phyloP scores from a whole-genome alignment of 1,139 yeast species.

The Yamadazyma kanchanaburiensis region DNA sequence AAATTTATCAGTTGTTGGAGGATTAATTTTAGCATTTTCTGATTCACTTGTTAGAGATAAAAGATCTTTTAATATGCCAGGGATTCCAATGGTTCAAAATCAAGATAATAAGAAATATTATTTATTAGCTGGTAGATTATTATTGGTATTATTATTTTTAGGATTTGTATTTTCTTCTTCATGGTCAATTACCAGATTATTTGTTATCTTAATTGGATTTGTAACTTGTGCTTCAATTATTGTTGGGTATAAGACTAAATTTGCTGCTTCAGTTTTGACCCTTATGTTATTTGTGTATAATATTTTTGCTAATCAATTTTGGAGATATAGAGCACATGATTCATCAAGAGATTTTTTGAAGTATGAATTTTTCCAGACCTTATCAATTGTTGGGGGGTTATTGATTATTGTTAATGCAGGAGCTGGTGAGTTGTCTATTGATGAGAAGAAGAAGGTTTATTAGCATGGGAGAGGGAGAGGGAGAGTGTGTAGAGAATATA shows the following conservation, averaged over 20 bases:
- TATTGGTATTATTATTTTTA: slow-evolving; percentile 79
- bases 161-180: slow-evolving; percentile 80
- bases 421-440: slow-evolving; percentile 91
- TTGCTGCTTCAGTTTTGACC: slow-evolving; percentile 80
- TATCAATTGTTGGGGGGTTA: slow-evolving; percentile 93
- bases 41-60: slow-evolving; percentile 85
- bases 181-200: slow-evolving; percentile 65
- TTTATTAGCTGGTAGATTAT: slow-evolving; percentile 82
- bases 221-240: slow-evolving; percentile 75
- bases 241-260: slow-evolving; percentile 89
- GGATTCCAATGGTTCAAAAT: slow-evolving; percentile 82
- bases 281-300: slow-evolving; percentile 73
- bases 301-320: slow-evolving; percentile 80
- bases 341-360: slow-evolving; percentile 86
- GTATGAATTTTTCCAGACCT: slow-evolving; percentile 92
- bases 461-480: slow-evolving; percentile 17
- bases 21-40: slow-evolving; percentile 81
- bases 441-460: slow-evolving; percentile 93
- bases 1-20: slow-evolving; percentile 90
- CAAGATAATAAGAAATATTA: slow-evolving; percentile 83
- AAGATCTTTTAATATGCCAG: slow-evolving; percentile 75
- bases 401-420: slow-evolving; percentile 91
- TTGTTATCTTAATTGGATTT: slow-evolving; percentile 70
- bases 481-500: too few relatives aligned
- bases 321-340: slow-evolving; percentile 70